phyloP scores from a whole-genome alignment of 495 filamentous ascomycete genomes.

The Tuber melanosporum region DNA sequence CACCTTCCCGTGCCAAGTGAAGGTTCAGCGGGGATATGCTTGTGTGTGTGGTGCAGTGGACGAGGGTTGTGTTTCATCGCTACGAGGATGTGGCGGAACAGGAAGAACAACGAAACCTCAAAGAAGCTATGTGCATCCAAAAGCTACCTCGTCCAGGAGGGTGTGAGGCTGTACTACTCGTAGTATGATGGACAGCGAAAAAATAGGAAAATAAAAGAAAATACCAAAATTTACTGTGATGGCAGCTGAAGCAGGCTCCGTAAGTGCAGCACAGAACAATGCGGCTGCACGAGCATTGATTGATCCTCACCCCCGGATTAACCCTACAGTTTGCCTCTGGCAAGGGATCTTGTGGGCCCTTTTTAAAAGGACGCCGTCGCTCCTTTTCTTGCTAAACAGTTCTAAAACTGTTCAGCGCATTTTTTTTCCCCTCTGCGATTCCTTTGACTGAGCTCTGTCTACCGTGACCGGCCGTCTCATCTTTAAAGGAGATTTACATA shows the following conservation, averaged over 20 bases:
- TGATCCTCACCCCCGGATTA: background rate
- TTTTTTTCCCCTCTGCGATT: background rate
- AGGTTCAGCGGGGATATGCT: background rate
- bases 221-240: background rate
- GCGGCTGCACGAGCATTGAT: background rate
- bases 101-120: background rate
- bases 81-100: background rate
- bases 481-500: background rate
- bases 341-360: background rate
- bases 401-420: background rate
- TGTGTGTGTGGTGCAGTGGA: background rate
- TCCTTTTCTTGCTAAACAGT: background rate
- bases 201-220: background rate
- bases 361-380: background rate
- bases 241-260: background rate
- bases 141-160: background rate
- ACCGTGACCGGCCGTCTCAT: background rate
- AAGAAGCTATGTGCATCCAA: background rate
- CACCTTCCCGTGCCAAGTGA: background rate
- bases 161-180: background rate
- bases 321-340: background rate
- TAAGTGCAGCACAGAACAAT: background rate
- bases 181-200: background rate
- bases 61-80: background rate
- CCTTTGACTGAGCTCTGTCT: background rate